Percentiles rank a stretch among this genome's conserved stretches.
Evolutionary conservation across 352 stramenopile species (phyloP).

Genomic region (Pythium vanterpoolii): DNA sequence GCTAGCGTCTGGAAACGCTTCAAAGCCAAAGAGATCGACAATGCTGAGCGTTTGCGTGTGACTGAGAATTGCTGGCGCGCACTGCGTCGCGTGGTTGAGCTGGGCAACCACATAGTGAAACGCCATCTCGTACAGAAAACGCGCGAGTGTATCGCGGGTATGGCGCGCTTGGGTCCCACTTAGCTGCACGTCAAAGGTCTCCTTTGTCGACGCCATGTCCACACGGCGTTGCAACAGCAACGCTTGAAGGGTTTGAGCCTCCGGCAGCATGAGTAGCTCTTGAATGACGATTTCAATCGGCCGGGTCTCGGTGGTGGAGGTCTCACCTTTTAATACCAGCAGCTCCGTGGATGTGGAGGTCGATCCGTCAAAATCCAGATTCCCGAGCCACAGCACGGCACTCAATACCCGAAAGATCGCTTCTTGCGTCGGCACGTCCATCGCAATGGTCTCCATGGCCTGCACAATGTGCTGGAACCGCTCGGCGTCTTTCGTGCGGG

Average conservation of each 20-base stretch:
- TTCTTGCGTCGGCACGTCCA: slow-evolving; percentile 39
- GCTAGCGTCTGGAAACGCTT: slow-evolving; percentile 36
- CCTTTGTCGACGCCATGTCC: slow-evolving; percentile 38
- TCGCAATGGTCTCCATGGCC: slow-evolving; percentile 39
- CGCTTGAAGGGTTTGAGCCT: neutral
- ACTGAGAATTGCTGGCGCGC: neutral
- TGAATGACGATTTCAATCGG: slow-evolving; percentile 5
- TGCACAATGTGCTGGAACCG: slow-evolving; percentile 58
- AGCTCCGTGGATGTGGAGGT: neutral
- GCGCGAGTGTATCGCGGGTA: slow-evolving; percentile 49
- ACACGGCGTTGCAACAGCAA: slow-evolving; percentile 53
- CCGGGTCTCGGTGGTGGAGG: neutral
- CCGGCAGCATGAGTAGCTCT: slow-evolving; percentile 12
- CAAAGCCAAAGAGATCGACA: slow-evolving; percentile 75
- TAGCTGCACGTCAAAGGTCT: slow-evolving; percentile 50
- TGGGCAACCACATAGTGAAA: slow-evolving; percentile 43
- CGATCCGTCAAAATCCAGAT: slow-evolving; percentile 55
- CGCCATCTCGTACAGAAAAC: slow-evolving; percentile 51
- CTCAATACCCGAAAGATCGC: slow-evolving; percentile 60
- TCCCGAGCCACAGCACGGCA: slow-evolving; percentile 70
- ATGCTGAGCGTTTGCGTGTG: slow-evolving; percentile 33
- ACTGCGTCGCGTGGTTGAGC: slow-evolving; percentile 39
- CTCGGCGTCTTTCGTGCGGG: slow-evolving; percentile 57
- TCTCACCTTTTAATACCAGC: slow-evolving; percentile 10
- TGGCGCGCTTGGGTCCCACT: slow-evolving; percentile 45